Percentiles rank a stretch among this genome's conserved stretches.
Conservation (phyloP, 2,329 filamentous ascomycete genomes). For the Trichoderma harzianum region DNA sequence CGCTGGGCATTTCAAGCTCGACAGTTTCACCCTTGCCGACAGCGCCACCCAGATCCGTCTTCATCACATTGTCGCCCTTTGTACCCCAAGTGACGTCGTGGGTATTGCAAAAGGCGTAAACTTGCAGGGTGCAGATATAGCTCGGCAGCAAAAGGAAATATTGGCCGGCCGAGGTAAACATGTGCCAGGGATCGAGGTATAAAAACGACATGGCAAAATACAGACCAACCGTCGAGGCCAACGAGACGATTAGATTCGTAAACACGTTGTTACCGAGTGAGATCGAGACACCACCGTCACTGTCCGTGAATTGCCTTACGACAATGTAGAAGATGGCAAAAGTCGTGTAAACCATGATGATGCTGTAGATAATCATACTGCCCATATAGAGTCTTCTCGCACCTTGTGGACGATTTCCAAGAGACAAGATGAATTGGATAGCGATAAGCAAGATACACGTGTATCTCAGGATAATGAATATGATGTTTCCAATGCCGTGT, state of each 20-base stretch:
- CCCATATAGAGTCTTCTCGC: constrained; percentile 85
- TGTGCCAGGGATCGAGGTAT: constrained; percentile 98
- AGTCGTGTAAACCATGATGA: constrained; percentile 95
- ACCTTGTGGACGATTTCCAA: constrained; percentile 94
- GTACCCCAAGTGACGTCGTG: constrained; percentile 99
- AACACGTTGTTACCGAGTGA: constrained; percentile 81
- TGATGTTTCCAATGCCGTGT: constrained; percentile 75
- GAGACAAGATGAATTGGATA: constrained; percentile 92
- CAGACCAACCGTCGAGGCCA: constrained; percentile 82
- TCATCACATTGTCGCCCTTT: constrained; percentile 94
- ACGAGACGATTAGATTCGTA: constrained; percentile 88
- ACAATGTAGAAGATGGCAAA: constrained; percentile 90
- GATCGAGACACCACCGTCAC: constrained; percentile 42
- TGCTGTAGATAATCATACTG: constrained; percentile 82
- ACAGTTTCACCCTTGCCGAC: constrained; percentile 76
- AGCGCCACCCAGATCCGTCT: constrained; percentile 87
- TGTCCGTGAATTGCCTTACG: constrained; percentile 67
- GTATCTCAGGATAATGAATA: constrained; percentile 86
- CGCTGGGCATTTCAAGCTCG: constrained; percentile 94
- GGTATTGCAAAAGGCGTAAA: constrained; percentile 98
- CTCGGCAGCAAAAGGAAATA: constrained; percentile 90
- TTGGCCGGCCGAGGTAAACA: constrained; percentile 87
- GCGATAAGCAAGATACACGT: constrained; percentile 81
- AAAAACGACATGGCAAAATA: constrained; percentile 97
- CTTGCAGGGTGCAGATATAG: constrained; percentile 96